Percentiles rank a stretch among this genome's conserved stretches.
Conservation (phyloP, 208 protist species). For the Strigomonas culicis region DNA sequence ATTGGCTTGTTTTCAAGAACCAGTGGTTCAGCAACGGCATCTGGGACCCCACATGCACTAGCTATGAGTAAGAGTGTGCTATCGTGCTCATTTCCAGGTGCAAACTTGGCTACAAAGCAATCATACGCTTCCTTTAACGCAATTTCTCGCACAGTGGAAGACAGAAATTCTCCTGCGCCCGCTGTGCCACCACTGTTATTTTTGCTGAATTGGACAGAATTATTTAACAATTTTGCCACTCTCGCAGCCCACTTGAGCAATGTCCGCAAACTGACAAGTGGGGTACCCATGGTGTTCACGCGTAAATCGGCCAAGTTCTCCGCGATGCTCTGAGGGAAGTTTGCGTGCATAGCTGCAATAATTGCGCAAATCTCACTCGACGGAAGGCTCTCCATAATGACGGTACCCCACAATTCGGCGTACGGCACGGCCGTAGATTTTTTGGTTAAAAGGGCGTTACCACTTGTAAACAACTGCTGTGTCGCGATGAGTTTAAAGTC, state of each 20-base stretch:
- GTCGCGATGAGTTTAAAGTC: conserved; percentile 90
- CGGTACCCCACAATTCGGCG: conserved; percentile 74
- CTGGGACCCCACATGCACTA: conserved; percentile 50
- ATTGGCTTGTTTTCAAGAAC: conserved; percentile 64
- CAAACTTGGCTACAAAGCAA: conserved; percentile 77
- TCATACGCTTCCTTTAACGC: conserved; percentile 94
- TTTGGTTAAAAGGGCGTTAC: conserved; percentile 39
- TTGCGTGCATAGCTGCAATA: conserved; percentile 37
- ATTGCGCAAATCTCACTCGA: conserved; percentile 55
- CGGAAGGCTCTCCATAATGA: conserved; percentile 72
- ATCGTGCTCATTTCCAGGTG: conserved; percentile 44
- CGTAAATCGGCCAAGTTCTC: conserved; percentile 35
- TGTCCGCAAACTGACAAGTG: conserved; percentile 68
- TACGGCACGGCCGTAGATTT: conserved; percentile 70
- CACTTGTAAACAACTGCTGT: conserved; percentile 66
- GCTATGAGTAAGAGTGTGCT: conserved; percentile 36
- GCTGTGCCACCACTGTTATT: conserved; percentile 14
- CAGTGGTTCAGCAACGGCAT: conserved; percentile 59
- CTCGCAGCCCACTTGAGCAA: conserved; percentile 93
- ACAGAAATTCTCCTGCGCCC: conserved; percentile 42
- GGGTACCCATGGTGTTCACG: conserved; percentile 17
- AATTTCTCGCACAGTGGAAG: conserved; percentile 77
- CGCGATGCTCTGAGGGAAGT: conserved; percentile 45
- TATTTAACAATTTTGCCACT: conserved; percentile 50
- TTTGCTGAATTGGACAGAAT: conserved; percentile 16